Evolutionary conservation across 78 protist genomes (phyloP).

Genomic region (Tieghemostelium lacteum): DNA sequence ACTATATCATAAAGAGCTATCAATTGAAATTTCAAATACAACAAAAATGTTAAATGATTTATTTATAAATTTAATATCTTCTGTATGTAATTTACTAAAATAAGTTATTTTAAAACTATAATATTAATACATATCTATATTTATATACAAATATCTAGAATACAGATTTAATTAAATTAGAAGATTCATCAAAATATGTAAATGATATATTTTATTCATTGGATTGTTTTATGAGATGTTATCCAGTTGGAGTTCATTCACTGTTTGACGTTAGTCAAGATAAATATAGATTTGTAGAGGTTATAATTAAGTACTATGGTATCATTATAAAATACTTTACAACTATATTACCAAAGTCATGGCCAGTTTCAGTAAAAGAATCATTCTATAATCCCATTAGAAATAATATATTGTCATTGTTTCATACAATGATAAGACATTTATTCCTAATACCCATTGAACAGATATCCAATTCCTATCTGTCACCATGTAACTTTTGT

Average conservation of each 20-base stretch:
- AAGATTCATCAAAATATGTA: slow-evolving; percentile 27
- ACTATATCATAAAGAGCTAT: slow-evolving; percentile 5
- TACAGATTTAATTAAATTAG: slow-evolving; percentile 40
- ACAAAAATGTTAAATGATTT: slow-evolving; percentile 16
- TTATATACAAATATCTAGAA: not conserved
- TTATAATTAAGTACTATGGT: not conserved
- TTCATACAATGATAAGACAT: slow-evolving; percentile 25
- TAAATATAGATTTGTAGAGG: not conserved
- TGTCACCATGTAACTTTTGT: slow-evolving; percentile 35
- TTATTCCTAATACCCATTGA: slow-evolving; percentile 16
- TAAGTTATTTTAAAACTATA: not conserved
- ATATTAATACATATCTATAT: not conserved
- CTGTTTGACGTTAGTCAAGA: slow-evolving; percentile 8
- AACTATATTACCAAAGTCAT: not conserved
- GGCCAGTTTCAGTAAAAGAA: not conserved
- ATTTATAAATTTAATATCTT: slow-evolving; percentile 13
- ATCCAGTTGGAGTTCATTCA: slow-evolving; percentile 31
- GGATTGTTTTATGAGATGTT: slow-evolving; percentile 8
- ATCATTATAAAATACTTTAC: not conserved
- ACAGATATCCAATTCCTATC: not conserved
- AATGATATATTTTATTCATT: slow-evolving; percentile 34
- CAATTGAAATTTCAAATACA: not conserved
- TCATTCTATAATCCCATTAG: slow-evolving; percentile 13
- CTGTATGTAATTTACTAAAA: not conserved
- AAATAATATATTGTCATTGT: slow-evolving; percentile 15